Base-by-base conservation (phyloP, 768 basidiomycete species). In the Mycena albidolilacea region DNA sequence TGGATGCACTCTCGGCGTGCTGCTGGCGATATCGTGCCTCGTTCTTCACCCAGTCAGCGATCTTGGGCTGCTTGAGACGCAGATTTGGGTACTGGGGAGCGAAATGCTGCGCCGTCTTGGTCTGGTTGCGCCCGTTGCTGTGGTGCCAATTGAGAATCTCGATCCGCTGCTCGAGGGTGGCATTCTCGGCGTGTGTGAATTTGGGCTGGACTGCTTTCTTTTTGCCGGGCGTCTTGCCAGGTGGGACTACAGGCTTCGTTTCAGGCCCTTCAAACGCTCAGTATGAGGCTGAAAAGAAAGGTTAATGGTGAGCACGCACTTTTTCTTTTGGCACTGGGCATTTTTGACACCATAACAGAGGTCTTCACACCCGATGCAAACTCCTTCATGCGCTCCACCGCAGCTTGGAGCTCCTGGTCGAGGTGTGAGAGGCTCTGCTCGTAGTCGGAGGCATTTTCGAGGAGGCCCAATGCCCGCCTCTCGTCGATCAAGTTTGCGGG, bases 121-220 rank as follows among this genome's bases (percentile, higher is more conserved):
- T 67, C 72, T 85, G 85, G 46, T 80, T 83, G 61, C 75, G 59
- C 6, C 80, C 77, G 68, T 85, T 82, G 2, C 39, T 41, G 48
- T 84, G 77, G 62, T 81, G 64, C 84, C 83, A 86, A 43, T 85
- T 72, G 0, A 86, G 77, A 48, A 85, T 80, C 63, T 84, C 77
- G 55, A 85, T 84, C 1, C 72, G 41, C 62, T 85, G 84, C 6
- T 19, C 72, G 3, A 84, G 44, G 11, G 80, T 84, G 1, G 82
- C 81, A 78, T 82, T 81, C 64, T 82, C 79, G 44, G 81, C 81
- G 50, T 77, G 64, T 0, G 72, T 75, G 62, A 76, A 76, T 50
- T 71, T 50, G 23, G 71, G 64, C 48, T 30, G 7, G 23, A 37
- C 35, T 37, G 39, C 54, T 41, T 75, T 67, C 55, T 71, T 68